Percentiles rank a stretch among this genome's conserved stretches.
Evolutionary conservation across 768 basidiomycete genomes (phyloP).

Genomic region (Boletales sp.): DNA sequence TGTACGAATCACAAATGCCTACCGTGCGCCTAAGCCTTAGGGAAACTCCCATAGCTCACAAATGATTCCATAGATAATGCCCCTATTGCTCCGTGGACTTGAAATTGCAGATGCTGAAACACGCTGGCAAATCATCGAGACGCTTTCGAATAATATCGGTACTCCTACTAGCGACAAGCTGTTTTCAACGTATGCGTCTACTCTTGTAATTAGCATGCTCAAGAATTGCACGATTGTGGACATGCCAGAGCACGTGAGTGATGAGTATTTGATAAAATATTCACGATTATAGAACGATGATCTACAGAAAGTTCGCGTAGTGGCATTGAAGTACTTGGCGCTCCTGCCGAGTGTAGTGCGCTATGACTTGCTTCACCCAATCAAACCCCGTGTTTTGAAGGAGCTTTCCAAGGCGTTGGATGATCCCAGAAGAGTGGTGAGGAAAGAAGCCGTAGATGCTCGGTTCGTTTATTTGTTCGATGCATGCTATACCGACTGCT

Average conservation of each 20-base stretch:
- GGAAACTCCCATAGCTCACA: not conserved
- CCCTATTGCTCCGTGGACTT: constrained; percentile 81
- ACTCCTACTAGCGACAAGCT: constrained; percentile 47
- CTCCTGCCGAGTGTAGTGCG: constrained; percentile 72
- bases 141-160: constrained; percentile 66
- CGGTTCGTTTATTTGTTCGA: constrained; percentile 32
- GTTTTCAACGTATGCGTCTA: constrained; percentile 66
- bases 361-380: constrained; percentile 80
- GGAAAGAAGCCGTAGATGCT: constrained; percentile 87
- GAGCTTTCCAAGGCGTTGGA: constrained; percentile 76
- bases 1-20: constrained; percentile 69
- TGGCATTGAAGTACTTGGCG: constrained; percentile 72
- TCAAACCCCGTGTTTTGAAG: constrained; percentile 68
- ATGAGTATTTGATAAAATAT: not conserved
- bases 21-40: constrained; percentile 35
- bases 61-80: constrained; percentile 64
- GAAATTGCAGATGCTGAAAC: constrained; percentile 71
- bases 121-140: constrained; percentile 77
- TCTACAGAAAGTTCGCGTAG: constrained; percentile 65
- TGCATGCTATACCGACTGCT: not conserved
- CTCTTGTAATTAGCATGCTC: constrained; percentile 69
- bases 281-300: not conserved
- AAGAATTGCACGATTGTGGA: constrained; percentile 51
- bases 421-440: constrained; percentile 81
- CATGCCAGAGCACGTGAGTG: constrained; percentile 54